Base-by-base conservation (phyloP, 176 grass and related monocot genomes). In the Paspalum notatum region DNA sequence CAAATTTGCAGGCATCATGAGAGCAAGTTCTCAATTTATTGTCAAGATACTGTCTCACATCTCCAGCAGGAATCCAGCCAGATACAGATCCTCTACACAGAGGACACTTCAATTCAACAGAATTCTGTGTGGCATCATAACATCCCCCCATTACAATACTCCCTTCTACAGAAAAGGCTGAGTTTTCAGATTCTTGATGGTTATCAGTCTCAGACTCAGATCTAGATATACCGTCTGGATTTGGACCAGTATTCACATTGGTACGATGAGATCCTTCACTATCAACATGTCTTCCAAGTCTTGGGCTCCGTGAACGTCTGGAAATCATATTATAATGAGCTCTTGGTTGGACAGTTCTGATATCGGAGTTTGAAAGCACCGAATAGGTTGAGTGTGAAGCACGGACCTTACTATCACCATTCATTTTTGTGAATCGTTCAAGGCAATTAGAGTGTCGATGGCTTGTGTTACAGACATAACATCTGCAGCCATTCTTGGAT, bases 371-470 rank as follows among this genome's bases (percentile, higher is more conserved):
- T 45, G 84, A 85, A 79, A 91, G 41, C 54, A 86, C 58, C 50
- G 77, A 94, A 86, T 84, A 79, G 83, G 86, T 94, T 64, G 89
- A 85, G 84, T 89, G 80, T 84, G 86, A 90, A 82, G 90, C 77
- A 79, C 24, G 53, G 77, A 91, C 84, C 43, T 78, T 89, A 86
- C 87, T 88, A 84, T 89, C 81, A 72, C 85, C 75, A 85, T 91
- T 89, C 84, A 91, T 90, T 89, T 93, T 90, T 93, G 88, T 99
- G 68, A 90, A 99, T 37, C 92, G 90, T 12, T 98, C 92, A 78
- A 98, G 90, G 70, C 96, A 98, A 83, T 98, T 98, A 82, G 96
- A 98, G 81, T 98, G 96, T 52, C 96, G 82, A 75, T 95, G 94
- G 64, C 96, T 99, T 66, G 96, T 95, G 79, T 99, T 94, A 88